These are phyloP conservation scores for Butyriboletus regius DNA, from an alignment of 1,284 basidiomycete genomes.

Conservation along the genomic window DNA sequence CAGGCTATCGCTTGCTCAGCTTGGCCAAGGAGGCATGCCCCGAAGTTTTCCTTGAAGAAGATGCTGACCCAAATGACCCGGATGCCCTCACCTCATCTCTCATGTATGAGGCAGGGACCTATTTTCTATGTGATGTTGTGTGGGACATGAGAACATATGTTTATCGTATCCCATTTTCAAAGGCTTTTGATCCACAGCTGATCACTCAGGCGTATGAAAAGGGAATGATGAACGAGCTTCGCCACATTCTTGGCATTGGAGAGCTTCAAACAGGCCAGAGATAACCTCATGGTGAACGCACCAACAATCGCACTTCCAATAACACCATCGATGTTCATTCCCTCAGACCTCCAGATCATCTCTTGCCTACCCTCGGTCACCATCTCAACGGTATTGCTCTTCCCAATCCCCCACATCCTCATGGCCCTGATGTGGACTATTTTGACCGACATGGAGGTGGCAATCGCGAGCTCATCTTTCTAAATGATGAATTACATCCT, in stretches of 20 bases:
- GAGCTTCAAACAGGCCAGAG: rapidly evolving
- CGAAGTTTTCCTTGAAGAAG: rapidly evolving
- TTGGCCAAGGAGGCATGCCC: conserved; percentile 1
- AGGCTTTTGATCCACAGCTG: not conserved
- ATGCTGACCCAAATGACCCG: not conserved
- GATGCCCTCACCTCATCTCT: not conserved
- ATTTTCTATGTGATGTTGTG: not conserved
- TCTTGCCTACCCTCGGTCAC: not conserved
- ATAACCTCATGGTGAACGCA: not conserved
- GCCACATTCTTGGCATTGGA: too few species aligned
- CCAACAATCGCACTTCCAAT: not conserved
- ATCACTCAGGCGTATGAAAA: not conserved
- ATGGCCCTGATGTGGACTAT: conserved; percentile 1
- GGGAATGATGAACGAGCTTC: not conserved
- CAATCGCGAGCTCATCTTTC: not conserved
- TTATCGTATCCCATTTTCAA: not conserved
- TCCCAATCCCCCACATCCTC: not conserved
- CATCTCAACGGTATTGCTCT: not conserved
- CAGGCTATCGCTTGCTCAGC: rapidly evolving
- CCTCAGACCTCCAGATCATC: not conserved
- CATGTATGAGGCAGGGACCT: conserved; percentile 4
- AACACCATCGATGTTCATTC: not conserved
- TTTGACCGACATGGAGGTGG: conserved; percentile 5
- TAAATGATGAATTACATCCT: not conserved
- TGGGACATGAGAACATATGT: rapidly evolving